Base-by-base conservation (phyloP, 208 protist genomes). In the Crithidia acanthocephali region DNA sequence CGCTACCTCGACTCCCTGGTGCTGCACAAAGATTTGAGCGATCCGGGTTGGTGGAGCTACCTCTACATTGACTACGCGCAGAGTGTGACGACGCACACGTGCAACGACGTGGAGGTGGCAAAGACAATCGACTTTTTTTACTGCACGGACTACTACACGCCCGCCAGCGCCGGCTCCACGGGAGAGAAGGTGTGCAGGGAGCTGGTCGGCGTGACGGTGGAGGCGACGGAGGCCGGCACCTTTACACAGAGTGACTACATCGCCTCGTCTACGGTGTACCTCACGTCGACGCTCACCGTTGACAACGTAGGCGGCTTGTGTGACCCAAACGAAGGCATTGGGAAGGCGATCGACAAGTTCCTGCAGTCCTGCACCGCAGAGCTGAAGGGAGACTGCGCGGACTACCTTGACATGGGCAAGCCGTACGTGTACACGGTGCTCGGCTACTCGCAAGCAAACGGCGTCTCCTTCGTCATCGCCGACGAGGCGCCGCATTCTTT, bases 41-140 rank as follows among this genome's bases (percentile, higher is more conserved):
- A 35, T 2, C 50, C 0, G 16, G 52, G 27, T 15, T 52, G 52
- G 51, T 69, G 64, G 64, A 32, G 64, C 8, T 45, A 32, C 35
- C 22, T 69, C 18, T 60, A 69, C 64, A 47, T 69, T 23, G 64
- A 69, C 33, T 30, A 59, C 35, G 64, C 64, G 4, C n/a, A 59
- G 6, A 50, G 27, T 52, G 20, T 69, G 16, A 50, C 10, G 20
- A 69, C 64, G 9, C 50, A 59, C 25, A 51, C 8, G 11, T 69
- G 64, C 52, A 16, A 40, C 1, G 52, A 25, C 27, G 64, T 69
- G 0, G 16, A 0, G 0, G 64, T 60, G 35, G 37, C 52, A 0
- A 37, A 60, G 51, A 69, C 51, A 11, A 50, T 52, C 27, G 64
- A 69, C 40, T 69, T 48, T 27, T 61, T 69, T 25, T 69, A 50